Evolutionary conservation across 2,329 filamentous ascomycete species (phyloP).

Genomic region (Neobulgaria alba): DNA sequence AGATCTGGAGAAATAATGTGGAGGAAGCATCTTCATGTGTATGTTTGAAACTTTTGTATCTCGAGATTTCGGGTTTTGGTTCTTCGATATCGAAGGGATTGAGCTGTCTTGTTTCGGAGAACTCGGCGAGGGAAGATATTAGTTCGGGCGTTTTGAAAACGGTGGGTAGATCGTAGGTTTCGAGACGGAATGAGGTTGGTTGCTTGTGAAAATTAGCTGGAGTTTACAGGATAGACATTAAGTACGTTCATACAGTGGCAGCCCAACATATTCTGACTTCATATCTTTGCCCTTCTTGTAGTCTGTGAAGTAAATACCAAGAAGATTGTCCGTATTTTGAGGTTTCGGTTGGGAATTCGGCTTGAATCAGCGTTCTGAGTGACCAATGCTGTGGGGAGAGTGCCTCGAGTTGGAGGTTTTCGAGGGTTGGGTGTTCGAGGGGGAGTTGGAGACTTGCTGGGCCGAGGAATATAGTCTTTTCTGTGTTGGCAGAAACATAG

Average conservation of each 20-base stretch:
- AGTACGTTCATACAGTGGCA: constrained; percentile 62
- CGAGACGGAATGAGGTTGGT: constrained; percentile 71
- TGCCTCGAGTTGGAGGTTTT: constrained; percentile 53
- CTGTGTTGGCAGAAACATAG: constrained; percentile 60
- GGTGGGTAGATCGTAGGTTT: constrained; percentile 51
- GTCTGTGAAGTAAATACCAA: constrained; percentile 69
- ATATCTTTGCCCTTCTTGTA: constrained; percentile 69
- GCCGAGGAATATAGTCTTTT: constrained; percentile 83
- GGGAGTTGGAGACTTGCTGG: constrained; percentile 52
- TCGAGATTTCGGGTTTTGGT: constrained; percentile 8
- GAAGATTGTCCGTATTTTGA: constrained; percentile 51
- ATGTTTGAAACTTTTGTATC: constrained; percentile 4
- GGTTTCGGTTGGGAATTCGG: constrained; percentile 54
- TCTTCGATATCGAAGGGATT: constrained; percentile 12
- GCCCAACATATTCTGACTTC: constrained; percentile 91
- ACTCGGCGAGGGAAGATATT: constrained; percentile 54
- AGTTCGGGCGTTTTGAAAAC: constrained; percentile 56
- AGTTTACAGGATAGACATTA: background rate
- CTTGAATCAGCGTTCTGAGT: constrained; percentile 55
- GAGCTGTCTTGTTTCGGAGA: constrained; percentile 44
- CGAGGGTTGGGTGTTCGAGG: constrained; percentile 44
- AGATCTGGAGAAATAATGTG: constrained; percentile 49
- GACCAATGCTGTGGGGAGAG: constrained; percentile 50
- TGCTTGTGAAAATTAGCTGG: constrained; percentile 46
- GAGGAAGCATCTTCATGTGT: constrained; percentile 16